Evolutionary conservation across 176 grass and related monocot species (phyloP), one percentile per base, ranked within the genome.

Genomic region (Secale cereale): DNA sequence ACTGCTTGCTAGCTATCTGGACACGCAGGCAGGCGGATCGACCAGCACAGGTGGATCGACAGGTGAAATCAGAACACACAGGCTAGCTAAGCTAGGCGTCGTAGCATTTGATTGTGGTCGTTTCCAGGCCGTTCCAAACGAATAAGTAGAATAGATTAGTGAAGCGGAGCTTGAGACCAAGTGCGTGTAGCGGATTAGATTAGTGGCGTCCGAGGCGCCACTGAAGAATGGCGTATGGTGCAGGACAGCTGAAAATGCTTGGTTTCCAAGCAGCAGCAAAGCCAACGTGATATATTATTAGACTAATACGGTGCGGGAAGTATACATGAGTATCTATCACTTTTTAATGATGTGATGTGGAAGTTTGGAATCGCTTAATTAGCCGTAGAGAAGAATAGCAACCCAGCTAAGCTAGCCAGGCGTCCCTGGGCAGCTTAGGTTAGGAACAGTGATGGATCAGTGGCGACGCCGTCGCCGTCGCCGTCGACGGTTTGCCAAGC

Each of bases 281-380:
- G 5, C 46, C 46, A 6, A 50, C n/a, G 14, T 45, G 10, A 48
- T 0, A 50, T 37, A 29, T 20, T 54, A 13, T 20, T 48, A 45
- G 13, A 45, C 41, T 14, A 50, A 17, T 50, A 50, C 46, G 46
- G 46, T 43, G 40, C 10, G 11, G 40, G 40, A 43, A n/a, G n/a
- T n/a, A n/a, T n/a, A n/a, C n/a, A n/a, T n/a, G n/a, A n/a, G n/a
- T n/a, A n/a, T n/a, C n/a, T n/a, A n/a, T n/a, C n/a, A n/a, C n/a
- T n/a, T 23, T 32, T 33, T 16, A 2, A 59, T 39, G 64, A 59
- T 77, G 54, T 62, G 69, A 67, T 70, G 69, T 65, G 20, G 20
- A 85, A 50, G 77, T 81, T 61, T 61, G 77, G 87, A 69, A 76
- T 68, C 43, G 82, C 29, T 72, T 85, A n/a, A n/a, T n/a, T n/a